These are phyloP conservation scores for Coemansia sp. DNA, from an alignment of 192 early-diverging fungal genomes.

Conservation along the genomic window DNA sequence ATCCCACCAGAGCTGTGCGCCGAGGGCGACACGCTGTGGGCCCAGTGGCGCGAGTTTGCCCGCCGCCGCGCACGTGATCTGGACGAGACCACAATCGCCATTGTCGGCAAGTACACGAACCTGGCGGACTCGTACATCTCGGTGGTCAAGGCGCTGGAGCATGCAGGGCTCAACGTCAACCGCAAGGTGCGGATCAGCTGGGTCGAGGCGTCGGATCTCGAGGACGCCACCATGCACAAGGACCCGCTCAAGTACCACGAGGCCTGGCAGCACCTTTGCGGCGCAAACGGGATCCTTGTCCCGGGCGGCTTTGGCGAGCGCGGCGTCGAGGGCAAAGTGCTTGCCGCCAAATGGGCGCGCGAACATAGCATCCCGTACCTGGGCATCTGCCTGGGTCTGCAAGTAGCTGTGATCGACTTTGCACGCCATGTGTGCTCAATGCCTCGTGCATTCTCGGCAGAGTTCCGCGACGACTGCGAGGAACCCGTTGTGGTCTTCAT, in stretches of 20 bases:
- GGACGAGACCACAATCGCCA: conserved; percentile 81
- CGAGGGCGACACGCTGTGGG: conserved; percentile 67
- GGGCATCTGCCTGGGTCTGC: conserved; percentile 97
- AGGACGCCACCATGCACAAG: conserved; percentile 65
- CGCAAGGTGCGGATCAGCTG: conserved; percentile 83
- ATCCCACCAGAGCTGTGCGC: conserved; percentile 58
- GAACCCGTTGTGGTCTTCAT: conserved; percentile 90
- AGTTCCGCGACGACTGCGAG: conserved; percentile 73
- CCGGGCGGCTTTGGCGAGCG: conserved; percentile 98
- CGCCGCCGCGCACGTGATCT: conserved; percentile 72
- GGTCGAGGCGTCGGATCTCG: conserved; percentile 95
- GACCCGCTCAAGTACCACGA: conserved; percentile 95
- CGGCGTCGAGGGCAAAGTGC: conserved; percentile 95
- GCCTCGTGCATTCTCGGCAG: conserved; percentile 78
- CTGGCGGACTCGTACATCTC: conserved; percentile 97
- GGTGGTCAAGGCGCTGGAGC: conserved; percentile 94
- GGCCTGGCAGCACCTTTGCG: conserved; percentile 88
- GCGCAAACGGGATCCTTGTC: conserved; percentile 90
- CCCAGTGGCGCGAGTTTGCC: conserved; percentile 84
- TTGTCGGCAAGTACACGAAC: conserved; percentile 97
- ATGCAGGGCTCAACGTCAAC: conserved; percentile 83
- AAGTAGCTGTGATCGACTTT: conserved; percentile 97
- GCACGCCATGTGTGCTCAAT: conserved; percentile 89
- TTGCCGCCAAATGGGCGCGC: conserved; percentile 95
- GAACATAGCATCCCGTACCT: conserved; percentile 97